These are phyloP conservation scores for Bimuria novae-zelandiae DNA, from an alignment of 2,329 filamentous ascomycete genomes.

Conservation along the genomic window DNA sequence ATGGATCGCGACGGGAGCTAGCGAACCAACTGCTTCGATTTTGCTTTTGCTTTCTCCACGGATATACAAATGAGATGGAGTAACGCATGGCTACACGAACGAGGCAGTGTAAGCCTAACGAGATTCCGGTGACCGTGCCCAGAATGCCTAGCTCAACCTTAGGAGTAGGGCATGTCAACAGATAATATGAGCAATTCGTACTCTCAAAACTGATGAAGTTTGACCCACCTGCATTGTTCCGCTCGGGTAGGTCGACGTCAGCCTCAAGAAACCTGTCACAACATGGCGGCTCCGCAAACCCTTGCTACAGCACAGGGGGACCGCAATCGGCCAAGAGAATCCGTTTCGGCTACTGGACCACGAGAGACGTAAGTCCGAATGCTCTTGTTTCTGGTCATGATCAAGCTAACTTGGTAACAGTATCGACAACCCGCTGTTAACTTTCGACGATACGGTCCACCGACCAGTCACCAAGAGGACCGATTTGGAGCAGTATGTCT, in stretches of 20 bases:
- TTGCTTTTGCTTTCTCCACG: not conserved
- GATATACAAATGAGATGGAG: not conserved
- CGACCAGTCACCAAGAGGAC: constrained; percentile 14
- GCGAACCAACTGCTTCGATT: not conserved
- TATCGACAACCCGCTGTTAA: constrained; percentile 27
- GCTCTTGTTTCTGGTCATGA: not conserved
- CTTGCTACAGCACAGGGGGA: not conserved
- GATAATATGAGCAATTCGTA: not conserved
- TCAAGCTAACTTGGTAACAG: constrained; percentile 4
- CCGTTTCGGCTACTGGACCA: constrained; percentile 10
- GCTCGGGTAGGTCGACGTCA: not conserved
- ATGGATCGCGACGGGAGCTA: too few relatives aligned
- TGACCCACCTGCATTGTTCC: not conserved
- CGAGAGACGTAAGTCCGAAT: constrained; percentile 15
- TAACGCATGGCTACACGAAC: not conserved
- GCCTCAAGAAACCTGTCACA: not conserved
- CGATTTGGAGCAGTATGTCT: constrained; percentile 27
- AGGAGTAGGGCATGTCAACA: not conserved
- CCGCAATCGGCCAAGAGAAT: not conserved
- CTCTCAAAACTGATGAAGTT: not conserved
- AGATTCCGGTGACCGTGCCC: not conserved
- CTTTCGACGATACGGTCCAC: constrained; percentile 22
- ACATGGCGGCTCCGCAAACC: not conserved
- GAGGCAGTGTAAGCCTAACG: not conserved
- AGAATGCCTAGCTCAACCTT: not conserved